Evolutionary conservation across 495 filamentous ascomycete genomes (phyloP), one percentile per base, ranked within the genome.

Genomic region (Podospora pseudoanserina): DNA sequence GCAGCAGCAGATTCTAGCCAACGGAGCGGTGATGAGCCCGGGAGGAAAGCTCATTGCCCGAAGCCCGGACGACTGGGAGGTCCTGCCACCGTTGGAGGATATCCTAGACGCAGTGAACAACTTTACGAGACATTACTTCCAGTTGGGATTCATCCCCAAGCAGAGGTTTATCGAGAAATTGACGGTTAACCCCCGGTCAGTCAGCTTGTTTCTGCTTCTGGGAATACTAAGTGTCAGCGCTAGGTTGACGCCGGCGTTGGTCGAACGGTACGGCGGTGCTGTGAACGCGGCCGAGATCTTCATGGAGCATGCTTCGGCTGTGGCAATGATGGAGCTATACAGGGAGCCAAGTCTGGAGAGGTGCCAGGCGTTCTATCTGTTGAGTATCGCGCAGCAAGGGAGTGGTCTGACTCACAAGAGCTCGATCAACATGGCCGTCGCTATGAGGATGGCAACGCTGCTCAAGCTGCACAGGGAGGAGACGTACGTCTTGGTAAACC

Each of bases 91-190:
- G 2, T 68, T 83, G 62, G 70, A 75, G 16, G 73, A 76, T 54
- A 77, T 84, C 63, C 72, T 83, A 54, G 80, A 82, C 53, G 79
- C 79, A 16, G 79, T 83, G 60, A 74, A 81, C 60, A 77, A 74
- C 39, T 84, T 84, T 57, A 83, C 80, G 5, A 70, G 73, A 5
- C 77, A 82, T 70, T 84, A 81, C 69, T 84, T 82, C 67, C 82
- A 84, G 73, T 74, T 84, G 11, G 83, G 83, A 27, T 86, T 86
- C 68, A 82, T 86, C 30, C 83, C 81, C 5, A 86, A 84, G 76
- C 76, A 80, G 66, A 67, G 75, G 65, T 86, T 85, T 57, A 75
- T 79, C 5, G 73, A 79, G 59, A 74, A 75, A 3, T 76, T 86
- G 23, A 69, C 72, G 54, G 78, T 77, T 16, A 78, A 79, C 53